Conservation (phyloP, 257 asterid species). For the Mitragyna speciosa region DNA sequence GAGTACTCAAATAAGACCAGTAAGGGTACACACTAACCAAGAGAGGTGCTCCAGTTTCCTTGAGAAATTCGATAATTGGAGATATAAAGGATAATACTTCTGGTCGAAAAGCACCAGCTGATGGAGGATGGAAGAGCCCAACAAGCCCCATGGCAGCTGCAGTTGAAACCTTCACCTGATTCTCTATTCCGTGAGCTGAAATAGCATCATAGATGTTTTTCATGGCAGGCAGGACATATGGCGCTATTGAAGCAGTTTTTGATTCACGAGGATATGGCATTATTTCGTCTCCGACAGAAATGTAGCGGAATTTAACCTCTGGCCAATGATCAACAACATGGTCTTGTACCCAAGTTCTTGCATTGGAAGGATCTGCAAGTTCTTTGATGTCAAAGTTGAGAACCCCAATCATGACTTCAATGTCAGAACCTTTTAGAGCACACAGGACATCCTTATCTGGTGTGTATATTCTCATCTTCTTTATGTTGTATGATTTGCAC, state of each 20-base stretch:
- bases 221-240: conserved; percentile 33
- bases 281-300: conserved; percentile 48
- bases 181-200: not conserved
- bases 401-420: too few relatives aligned
- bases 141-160: conserved; percentile 27
- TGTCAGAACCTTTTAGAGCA: too few relatives aligned
- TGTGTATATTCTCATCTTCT: too few relatives aligned
- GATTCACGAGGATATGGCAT: conserved; percentile 16
- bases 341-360: conserved; percentile 35
- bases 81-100: not conserved
- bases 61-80: conserved; percentile 28
- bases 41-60: conserved; percentile 17
- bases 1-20: conserved; percentile 11
- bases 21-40: conserved; percentile 44
- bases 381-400: conserved; percentile 12
- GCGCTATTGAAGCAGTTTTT: not conserved
- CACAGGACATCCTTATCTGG: too few relatives aligned
- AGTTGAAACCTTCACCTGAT: conserved; percentile 38
- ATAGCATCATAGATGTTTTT: conserved; percentile 27
- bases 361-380: conserved; percentile 29
- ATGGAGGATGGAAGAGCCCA: conserved; percentile 38
- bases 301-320: conserved; percentile 33
- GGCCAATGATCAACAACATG: conserved; percentile 29
- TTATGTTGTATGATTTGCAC: too few relatives aligned
- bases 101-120: conserved; percentile 14